Conservation (phyloP, 768 basidiomycete species). For the Pleurotus platypus region DNA sequence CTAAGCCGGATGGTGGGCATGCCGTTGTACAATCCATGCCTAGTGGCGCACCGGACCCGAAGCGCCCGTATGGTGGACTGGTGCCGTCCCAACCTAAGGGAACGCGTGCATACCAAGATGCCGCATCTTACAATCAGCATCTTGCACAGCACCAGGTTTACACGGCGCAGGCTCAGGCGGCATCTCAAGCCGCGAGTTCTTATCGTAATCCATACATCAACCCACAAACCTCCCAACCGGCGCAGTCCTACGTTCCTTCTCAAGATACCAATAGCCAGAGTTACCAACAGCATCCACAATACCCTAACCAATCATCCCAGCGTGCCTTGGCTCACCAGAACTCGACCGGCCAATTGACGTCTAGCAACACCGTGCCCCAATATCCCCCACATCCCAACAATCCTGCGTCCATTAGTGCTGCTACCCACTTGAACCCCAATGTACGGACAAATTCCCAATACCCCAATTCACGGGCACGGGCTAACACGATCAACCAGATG, state of each 20-base stretch:
- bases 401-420: constrained; percentile 21
- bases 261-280: constrained; percentile 25
- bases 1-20: constrained; percentile 49
- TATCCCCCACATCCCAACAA: constrained; percentile 30
- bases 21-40: constrained; percentile 25
- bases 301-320: constrained; percentile 32
- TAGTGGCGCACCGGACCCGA: constrained; percentile 50
- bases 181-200: constrained; percentile 63
- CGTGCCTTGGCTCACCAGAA: constrained; percentile 45
- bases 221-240: constrained; percentile 33
- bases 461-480: constrained; percentile 66
- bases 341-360: constrained; percentile 44
- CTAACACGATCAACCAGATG: constrained; percentile 91
- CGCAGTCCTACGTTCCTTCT: constrained; percentile 29
- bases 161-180: constrained; percentile 80
- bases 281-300: constrained; percentile 32
- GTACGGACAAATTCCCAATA: constrained; percentile 68
- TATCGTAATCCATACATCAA: constrained; percentile 83
- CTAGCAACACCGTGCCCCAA: constrained; percentile 25
- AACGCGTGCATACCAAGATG: constrained; percentile 84
- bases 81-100: constrained; percentile 87
- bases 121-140: constrained; percentile 92
- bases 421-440: constrained; percentile 43
- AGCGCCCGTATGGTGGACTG: constrained; percentile 90
- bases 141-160: constrained; percentile 92